Conservation (phyloP, 2,329 filamentous ascomycete species). For the Neurospora sp. region DNA sequence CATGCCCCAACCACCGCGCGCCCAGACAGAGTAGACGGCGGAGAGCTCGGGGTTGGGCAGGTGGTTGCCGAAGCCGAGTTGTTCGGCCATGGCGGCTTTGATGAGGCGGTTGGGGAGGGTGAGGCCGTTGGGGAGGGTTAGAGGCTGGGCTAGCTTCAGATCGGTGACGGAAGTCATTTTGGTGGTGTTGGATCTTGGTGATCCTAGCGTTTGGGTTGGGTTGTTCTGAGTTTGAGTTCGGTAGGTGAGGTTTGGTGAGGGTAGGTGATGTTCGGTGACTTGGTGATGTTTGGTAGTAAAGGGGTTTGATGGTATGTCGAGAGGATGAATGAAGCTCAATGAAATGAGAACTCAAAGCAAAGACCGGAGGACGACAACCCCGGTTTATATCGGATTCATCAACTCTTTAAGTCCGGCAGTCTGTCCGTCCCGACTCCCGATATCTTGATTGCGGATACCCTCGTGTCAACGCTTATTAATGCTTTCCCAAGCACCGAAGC, state of each 20-base stretch:
- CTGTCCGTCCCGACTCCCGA: no score
- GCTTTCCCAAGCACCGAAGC: not conserved
- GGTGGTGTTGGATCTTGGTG: not conserved
- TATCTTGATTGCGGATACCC: no score
- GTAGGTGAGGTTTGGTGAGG: no score
- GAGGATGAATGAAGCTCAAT: no score
- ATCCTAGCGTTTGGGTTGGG: not conserved
- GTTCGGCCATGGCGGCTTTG: slow-evolving; percentile 41
- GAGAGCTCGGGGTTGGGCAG: slow-evolving; percentile 33
- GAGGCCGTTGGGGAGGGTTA: slow-evolving; percentile 45
- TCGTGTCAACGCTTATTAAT: not conserved
- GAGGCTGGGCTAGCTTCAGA: slow-evolving; percentile 26
- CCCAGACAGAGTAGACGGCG: slow-evolving; percentile 35
- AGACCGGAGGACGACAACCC: no score
- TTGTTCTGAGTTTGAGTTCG: not conserved
- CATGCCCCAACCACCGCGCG: slow-evolving; percentile 41
- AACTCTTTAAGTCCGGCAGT: no score
- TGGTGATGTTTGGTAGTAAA: no score
- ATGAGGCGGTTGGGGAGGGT: slow-evolving; percentile 44
- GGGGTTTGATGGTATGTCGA: no score
- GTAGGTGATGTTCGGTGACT: no score
- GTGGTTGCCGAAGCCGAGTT: slow-evolving; percentile 28
- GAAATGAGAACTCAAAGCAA: no score
- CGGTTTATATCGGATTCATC: no score
- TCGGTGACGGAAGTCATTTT: slow-evolving; percentile 4